phyloP scores from a whole-genome alignment of 1,284 basidiomycete species.

The Leccinum pachyderme region DNA sequence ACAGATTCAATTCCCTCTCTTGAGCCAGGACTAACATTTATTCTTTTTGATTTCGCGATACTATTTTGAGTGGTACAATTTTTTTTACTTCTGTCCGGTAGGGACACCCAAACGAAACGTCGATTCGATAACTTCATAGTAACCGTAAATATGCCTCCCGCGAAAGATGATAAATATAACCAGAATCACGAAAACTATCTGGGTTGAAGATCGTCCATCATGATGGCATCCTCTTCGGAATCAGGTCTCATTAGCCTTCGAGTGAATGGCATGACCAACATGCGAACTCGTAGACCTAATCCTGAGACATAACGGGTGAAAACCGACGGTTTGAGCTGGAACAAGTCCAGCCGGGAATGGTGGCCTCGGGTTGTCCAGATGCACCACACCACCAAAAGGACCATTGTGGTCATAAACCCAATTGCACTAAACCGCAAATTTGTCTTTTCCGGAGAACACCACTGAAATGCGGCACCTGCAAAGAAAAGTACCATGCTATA shows the following conservation, averaged over 20 bases:
- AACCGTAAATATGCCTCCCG: neutral
- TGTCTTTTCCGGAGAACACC: conserved; percentile 13
- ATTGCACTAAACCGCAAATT: conserved; percentile 4
- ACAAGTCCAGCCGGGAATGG: neutral
- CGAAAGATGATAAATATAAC: neutral
- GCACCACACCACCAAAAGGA: conserved; percentile 21
- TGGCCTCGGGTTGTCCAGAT: conserved; percentile 19
- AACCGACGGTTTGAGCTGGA: neutral
- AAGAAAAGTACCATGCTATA: conserved; percentile 32
- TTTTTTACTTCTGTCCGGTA: no score
- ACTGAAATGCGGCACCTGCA: conserved; percentile 28
- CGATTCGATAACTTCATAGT: no score
- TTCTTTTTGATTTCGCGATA: no score
- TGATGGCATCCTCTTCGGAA: neutral
- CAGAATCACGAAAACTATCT: neutral
- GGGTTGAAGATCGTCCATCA: neutral
- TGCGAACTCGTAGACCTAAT: neutral
- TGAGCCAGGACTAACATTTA: no score
- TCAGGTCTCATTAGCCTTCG: neutral
- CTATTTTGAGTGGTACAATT: no score
- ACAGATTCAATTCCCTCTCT: no score
- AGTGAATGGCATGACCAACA: neutral
- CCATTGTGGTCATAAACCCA: conserved; percentile 1
- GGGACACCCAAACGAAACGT: no score
- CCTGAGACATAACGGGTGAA: neutral